These are phyloP conservation scores for Pontederia paniculata DNA, from an alignment of 176 grass and related monocot genomes.

Conservation along the genomic window DNA sequence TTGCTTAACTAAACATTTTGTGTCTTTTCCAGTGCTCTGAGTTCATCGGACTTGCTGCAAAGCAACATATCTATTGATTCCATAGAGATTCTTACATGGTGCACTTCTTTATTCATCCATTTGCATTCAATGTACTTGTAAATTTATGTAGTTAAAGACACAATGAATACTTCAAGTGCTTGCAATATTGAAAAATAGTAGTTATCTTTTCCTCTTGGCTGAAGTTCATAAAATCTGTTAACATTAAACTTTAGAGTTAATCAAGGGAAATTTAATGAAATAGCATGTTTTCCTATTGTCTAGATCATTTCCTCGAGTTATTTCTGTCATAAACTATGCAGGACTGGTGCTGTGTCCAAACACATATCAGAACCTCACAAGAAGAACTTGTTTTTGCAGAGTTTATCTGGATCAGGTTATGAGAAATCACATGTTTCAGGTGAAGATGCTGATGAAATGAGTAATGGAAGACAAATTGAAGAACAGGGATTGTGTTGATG, in stretches of 20 bases:
- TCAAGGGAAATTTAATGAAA: too few relatives aligned
- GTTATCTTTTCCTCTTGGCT: too few relatives aligned
- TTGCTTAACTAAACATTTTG: not conserved
- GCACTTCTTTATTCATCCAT: conserved; percentile 6
- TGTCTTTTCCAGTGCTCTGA: conserved; percentile 35
- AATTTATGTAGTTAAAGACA: too few relatives aligned
- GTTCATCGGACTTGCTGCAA: conserved; percentile 27
- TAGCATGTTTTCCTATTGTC: not conserved
- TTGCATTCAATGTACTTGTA: too few relatives aligned
- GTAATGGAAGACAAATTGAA: conserved; percentile 23
- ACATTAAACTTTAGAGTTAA: not conserved
- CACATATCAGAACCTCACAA: conserved; percentile 42
- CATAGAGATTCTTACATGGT: conserved; percentile 34
- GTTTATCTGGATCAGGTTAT: conserved; percentile 60
- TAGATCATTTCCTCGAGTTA: not conserved
- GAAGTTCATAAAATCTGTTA: too few relatives aligned
- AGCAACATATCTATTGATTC: conserved; percentile 2
- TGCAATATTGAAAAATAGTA: too few relatives aligned
- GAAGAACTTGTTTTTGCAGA: conserved; percentile 79
- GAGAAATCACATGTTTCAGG: conserved; percentile 17
- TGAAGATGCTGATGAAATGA: conserved; percentile 11
- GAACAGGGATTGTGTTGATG: conserved; percentile 60
- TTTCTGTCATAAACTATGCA: conserved; percentile 15
- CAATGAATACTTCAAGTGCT: too few relatives aligned
- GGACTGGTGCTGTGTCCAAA: conserved; percentile 71